A percentile compares a stretch with the other conserved stretches of the same genome.
Conservation (phyloP, 2,329 filamentous ascomycete genomes). For the Cytospora piceae region DNA sequence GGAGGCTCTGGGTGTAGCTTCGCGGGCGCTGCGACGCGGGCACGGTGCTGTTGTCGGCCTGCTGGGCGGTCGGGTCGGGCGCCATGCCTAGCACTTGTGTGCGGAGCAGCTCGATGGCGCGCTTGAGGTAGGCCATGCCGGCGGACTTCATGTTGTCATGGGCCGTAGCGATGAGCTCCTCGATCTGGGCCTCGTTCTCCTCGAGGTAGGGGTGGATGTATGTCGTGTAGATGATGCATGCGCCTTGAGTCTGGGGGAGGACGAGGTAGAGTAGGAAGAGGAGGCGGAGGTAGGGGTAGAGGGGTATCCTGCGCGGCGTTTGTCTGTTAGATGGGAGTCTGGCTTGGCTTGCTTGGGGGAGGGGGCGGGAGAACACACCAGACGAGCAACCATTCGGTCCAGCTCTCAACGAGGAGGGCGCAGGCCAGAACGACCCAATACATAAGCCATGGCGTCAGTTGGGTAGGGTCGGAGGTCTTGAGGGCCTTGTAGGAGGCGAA, state of each 20-base stretch:
- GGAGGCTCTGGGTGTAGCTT: conserved; percentile 77
- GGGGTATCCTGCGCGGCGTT: conserved; percentile 68
- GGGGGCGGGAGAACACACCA: conserved; percentile 59
- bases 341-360: neutral
- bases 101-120: conserved; percentile 71
- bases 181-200: conserved; percentile 86
- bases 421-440: conserved; percentile 95
- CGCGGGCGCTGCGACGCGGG: conserved; percentile 41
- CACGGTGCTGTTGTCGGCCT: conserved; percentile 48
- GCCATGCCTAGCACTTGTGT: conserved; percentile 80
- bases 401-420: conserved; percentile 81
- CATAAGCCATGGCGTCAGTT: conserved; percentile 97
- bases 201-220: conserved; percentile 87
- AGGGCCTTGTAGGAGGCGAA: conserved; percentile 99
- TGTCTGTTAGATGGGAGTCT: conserved; percentile 1
- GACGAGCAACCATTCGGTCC: conserved; percentile 81
- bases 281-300: conserved; percentile 90
- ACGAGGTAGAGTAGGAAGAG: conserved; percentile 91
- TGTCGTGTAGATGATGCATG: conserved; percentile 80
- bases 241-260: conserved; percentile 95
- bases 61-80: conserved; percentile 50
- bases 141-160: conserved; percentile 79
- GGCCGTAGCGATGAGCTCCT: conserved; percentile 80
- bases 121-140: conserved; percentile 75
- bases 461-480: conserved; percentile 84